A percentile compares a stretch with the other conserved stretches of the same genome.
Evolutionary conservation across 2,329 filamentous ascomycete species (phyloP).

Genomic region (Calycina herbarum): DNA sequence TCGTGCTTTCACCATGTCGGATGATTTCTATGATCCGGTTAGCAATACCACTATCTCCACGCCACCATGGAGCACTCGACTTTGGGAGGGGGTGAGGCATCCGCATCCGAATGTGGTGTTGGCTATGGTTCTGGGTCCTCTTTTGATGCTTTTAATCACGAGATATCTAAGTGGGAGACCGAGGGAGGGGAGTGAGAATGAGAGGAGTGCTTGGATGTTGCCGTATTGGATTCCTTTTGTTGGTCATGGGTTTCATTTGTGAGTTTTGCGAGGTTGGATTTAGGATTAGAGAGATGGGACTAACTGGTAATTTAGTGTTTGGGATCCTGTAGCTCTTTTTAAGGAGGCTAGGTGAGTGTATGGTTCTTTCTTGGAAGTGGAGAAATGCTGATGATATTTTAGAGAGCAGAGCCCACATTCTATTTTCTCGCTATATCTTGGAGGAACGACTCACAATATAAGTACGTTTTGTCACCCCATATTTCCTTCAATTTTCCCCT

Average conservation of each 20-base stretch:
- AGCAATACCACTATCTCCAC: constrained; percentile 2
- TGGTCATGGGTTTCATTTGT: constrained; percentile 52
- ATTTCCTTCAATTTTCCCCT: background rate
- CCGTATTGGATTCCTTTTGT: constrained; percentile 62
- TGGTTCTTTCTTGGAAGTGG: background rate
- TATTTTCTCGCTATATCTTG: constrained; percentile 34
- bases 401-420: constrained; percentile 33
- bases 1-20: constrained; percentile 20
- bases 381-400: constrained; percentile 10
- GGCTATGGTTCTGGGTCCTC: constrained; percentile 25
- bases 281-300: constrained; percentile 40
- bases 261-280: constrained; percentile 31
- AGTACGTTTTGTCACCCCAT: constrained; percentile 21
- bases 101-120: constrained; percentile 18
- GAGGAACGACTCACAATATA: constrained; percentile 31
- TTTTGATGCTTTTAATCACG: constrained; percentile 28
- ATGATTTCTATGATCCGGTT: constrained; percentile 27
- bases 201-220: constrained; percentile 45
- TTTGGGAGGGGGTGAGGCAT: constrained; percentile 7
- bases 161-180: constrained; percentile 29
- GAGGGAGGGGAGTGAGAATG: constrained; percentile 16
- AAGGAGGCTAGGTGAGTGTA: constrained; percentile 27
- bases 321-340: constrained; percentile 29
- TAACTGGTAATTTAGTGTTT: constrained; percentile 36
- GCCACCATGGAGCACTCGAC: background rate